Evolutionary conservation across 2,329 filamentous ascomycete species (phyloP).

Genomic region (Cordyceps pruinosa): DNA sequence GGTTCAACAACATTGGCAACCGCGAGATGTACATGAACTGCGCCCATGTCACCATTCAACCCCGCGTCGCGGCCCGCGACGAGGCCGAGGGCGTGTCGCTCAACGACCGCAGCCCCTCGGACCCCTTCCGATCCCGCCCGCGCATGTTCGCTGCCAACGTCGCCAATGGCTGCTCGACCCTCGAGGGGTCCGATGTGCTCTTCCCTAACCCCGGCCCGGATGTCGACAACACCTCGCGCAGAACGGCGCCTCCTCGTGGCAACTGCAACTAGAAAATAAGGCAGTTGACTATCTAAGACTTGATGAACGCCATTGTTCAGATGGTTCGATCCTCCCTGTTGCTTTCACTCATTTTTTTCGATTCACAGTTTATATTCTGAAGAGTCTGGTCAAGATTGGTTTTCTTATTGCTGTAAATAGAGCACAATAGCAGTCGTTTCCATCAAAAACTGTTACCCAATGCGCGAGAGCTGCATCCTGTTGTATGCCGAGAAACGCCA

Average conservation of each 20-base stretch:
- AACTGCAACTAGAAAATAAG: background rate
- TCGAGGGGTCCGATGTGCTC: slow-evolving; percentile 44
- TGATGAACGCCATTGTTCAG: background rate
- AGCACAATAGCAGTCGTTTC: background rate
- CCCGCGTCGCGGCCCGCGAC: background rate
- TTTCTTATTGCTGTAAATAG: background rate
- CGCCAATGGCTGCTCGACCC: slow-evolving; percentile 46
- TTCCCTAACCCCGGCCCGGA: slow-evolving; percentile 55
- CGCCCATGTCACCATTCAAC: slow-evolving; percentile 44
- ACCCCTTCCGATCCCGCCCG: slow-evolving; percentile 29
- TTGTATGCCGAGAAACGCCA: background rate
- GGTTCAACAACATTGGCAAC: slow-evolving; percentile 68
- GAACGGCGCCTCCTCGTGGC: slow-evolving; percentile 7
- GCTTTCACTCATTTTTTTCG: too few species aligned
- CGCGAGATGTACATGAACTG: slow-evolving; percentile 77
- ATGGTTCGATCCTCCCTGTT: background rate
- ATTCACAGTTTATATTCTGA: background rate
- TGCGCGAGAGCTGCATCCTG: background rate
- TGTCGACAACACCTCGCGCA: slow-evolving; percentile 21
- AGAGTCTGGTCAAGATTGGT: background rate
- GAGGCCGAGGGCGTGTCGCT: background rate
- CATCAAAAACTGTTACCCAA: background rate
- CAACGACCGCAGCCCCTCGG: slow-evolving; percentile 6
- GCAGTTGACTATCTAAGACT: background rate
- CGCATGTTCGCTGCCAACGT: slow-evolving; percentile 61